Base-by-base conservation (phyloP, 2,329 filamentous ascomycete species). In the Diplodia intermedia region DNA sequence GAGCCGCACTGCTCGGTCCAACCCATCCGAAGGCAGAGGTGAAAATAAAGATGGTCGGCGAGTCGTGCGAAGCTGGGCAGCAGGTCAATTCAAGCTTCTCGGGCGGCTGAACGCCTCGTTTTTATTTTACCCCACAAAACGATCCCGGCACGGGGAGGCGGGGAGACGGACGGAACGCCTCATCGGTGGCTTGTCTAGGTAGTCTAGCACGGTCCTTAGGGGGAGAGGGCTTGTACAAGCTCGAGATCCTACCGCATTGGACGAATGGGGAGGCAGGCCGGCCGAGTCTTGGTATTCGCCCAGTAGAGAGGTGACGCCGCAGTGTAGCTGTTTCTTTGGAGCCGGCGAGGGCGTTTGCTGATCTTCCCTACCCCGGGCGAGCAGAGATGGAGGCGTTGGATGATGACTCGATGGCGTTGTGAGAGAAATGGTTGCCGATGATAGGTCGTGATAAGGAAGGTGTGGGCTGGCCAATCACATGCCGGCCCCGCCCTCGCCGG, bases 371-470 rank as follows among this genome's bases (percentile, higher is more conserved):
- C 36, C 54, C 31, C 38, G 3, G 40, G 26, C n/a, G 43, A 5
- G 20, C 26, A 26, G 20, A 26, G 11, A 8, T 20, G 29, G 23
- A 15, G 57, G 40, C 18, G 47, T 47, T 15, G 2, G 12, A 18
- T 5, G 43, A 52, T 63, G 60, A 63, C 60, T 63, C 60, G 60
- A 63, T 52, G 47, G 60, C 50, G 60, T 63, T 63, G 60, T 23
- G 60, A 63, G 60, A 63, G 31, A 63, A 63, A 52, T 12, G 11
- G 15, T 11, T 14, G 56, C 23, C 26, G 12, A 18, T 18, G 26
- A 33, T 14, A 31, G 47, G 60, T 8, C 12, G 29, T 5, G 60
- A 63, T 63, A 63, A 63, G 60, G 60, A 14, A 26, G 29, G 31
- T 5, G 5, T 18, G 43, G 15, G 29, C 31, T 14, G 47, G 29